These are phyloP conservation scores for Blechomonas ayalai DNA, from an alignment of 208 protist species.

Conservation along the genomic window DNA sequence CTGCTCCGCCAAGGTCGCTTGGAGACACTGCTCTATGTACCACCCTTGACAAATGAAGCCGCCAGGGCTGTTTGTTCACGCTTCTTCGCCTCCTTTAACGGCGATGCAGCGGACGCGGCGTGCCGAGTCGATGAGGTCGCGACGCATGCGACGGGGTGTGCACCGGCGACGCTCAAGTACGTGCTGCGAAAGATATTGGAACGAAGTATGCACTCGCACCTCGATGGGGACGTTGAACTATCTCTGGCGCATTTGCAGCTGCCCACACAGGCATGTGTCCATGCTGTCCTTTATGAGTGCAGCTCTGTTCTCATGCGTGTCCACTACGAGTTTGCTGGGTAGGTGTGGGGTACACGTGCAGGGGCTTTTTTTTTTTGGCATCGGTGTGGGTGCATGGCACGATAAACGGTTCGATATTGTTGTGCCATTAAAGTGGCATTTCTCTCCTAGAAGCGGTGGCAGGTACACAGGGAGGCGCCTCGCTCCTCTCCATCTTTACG, in stretches of 20 bases:
- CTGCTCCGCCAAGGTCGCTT: conserved; percentile 95
- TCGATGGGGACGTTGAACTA: not conserved
- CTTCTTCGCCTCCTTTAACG: conserved; percentile 54
- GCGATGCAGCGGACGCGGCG: not conserved
- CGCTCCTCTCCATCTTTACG: too few species aligned
- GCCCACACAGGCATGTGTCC: conserved; percentile 5
- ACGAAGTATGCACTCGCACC: conserved; percentile 1
- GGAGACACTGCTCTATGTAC: conserved; percentile 67
- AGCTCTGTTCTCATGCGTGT: conserved; percentile 9
- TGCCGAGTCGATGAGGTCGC: conserved; percentile 19
- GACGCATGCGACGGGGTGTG: conserved; percentile 24
- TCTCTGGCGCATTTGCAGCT: not conserved
- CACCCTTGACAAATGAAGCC: conserved; percentile 37
- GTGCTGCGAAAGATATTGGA: conserved; percentile 65
- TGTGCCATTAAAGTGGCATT: too few species aligned
- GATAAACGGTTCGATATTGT: too few species aligned
- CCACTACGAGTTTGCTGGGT: conserved; percentile 6
- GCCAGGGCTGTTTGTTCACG: conserved; percentile 31
- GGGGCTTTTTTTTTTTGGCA: too few species aligned
- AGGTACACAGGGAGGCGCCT: too few species aligned
- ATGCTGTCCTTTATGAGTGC: conserved; percentile 7
- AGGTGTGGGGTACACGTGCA: not conserved
- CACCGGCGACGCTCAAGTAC: conserved; percentile 37
- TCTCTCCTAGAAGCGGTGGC: too few species aligned
- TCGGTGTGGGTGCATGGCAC: too few species aligned